Percentiles rank a stretch among this genome's conserved stretches.
phyloP scores from a whole-genome alignment of 306 rosid species.

The Cyclanthera cordifolia region DNA sequence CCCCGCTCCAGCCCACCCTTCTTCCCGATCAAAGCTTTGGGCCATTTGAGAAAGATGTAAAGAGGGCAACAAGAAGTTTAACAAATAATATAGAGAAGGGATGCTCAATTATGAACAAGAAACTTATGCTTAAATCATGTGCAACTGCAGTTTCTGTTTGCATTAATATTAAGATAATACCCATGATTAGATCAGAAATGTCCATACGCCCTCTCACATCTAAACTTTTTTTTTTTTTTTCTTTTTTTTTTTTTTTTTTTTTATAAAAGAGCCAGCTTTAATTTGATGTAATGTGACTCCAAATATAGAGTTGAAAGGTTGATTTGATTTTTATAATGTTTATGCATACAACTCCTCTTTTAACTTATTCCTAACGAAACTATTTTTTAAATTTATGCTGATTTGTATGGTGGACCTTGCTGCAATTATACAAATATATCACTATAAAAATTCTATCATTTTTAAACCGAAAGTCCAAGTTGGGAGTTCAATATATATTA shows the following conservation, averaged over 20 bases:
- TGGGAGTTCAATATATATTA: too few species aligned
- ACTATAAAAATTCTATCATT: too few species aligned
- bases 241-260: not conserved
- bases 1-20: not conserved
- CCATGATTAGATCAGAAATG: not conserved
- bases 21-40: not conserved
- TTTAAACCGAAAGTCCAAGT: too few species aligned
- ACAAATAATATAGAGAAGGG: not conserved
- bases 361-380: not conserved
- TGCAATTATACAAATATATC: too few species aligned
- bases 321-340: not conserved
- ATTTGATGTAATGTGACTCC: conserved; percentile 1
- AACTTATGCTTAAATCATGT: not conserved
- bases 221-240: not conserved
- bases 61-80: not conserved
- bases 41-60: not conserved
- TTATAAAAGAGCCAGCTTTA: not conserved
- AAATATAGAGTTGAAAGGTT: not conserved
- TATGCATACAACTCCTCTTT: not conserved
- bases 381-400: too few species aligned
- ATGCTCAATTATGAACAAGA: not conserved
- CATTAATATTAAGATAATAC: not conserved
- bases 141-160: not conserved
- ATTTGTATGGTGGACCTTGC: too few species aligned
- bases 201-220: not conserved